Base-by-base conservation (phyloP, 495 filamentous ascomycete genomes). In the Penicillium paxilli region DNA sequence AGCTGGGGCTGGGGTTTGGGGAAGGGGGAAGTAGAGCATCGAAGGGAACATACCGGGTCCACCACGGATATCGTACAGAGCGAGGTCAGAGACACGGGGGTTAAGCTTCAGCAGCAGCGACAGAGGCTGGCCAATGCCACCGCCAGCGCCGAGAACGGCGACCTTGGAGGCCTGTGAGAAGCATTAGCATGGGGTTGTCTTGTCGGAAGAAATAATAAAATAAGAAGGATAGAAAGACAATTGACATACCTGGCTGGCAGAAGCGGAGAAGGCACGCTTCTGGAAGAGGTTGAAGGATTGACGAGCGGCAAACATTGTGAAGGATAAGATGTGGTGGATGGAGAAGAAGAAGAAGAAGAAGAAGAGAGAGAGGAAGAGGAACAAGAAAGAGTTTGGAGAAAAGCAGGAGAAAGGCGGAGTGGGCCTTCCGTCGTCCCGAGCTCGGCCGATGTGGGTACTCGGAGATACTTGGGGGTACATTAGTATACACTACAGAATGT, bases 41-140 rank as follows among this genome's bases (percentile, higher is more conserved):
- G 19, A 11, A 20, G n/a, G 0, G 8, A 24, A 76, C 85, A 57
- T 82, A 96, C 94, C 94, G 68, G 94, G 95, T 57, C 79, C 94
- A 63, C 90, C 88, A 63, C 89, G 87, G 79, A 98, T 96, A 80
- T 98, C 94, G 81, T 98, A 98, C 57, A 98, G 86, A 54, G 93
- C 88, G 63, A 98, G 90, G 76, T 96, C 85, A 64, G 84, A 83
- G 60, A 98, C 88, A 67, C 89, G 78, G 56, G 92, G 92, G 86
- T 98, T 98, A 74, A 97, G 86, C 88, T 98, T 98, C 72, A 98
- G 82, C 64, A 98, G 87, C 49, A 98, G 87, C 47, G 94, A 98
- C 58, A 98, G 77, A 66, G 94, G 94, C 82, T 98, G 94, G 69
- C 94, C 94, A 77, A 98, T 98, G 72, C 94, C 94, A 77, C 94